phyloP scores from a whole-genome alignment of 805 yeast species.

The Sugiyamaella mastotermitis region DNA sequence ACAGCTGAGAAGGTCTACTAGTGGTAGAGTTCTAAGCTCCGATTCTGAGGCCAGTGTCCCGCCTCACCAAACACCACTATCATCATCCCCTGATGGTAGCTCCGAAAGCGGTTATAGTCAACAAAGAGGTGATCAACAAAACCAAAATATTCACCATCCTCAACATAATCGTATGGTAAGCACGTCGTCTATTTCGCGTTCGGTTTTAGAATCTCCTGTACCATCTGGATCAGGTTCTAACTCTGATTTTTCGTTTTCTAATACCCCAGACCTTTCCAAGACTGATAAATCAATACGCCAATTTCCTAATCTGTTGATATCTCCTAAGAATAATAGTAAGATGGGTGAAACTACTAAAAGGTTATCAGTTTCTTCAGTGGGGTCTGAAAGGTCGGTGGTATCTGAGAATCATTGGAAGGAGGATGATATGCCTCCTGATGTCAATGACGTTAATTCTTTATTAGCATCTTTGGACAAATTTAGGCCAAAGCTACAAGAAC shows the following conservation, averaged over 20 bases:
- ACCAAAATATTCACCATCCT: too few species aligned
- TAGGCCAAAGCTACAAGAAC: slow-evolving; percentile 7
- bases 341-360: not conserved
- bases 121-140: not conserved
- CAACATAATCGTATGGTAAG: too few species aligned
- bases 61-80: not conserved
- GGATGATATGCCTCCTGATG: not conserved
- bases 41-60: not conserved
- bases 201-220: not conserved
- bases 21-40: not conserved
- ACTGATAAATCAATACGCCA: too few species aligned
- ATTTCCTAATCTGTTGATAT: not conserved
- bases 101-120: too few species aligned
- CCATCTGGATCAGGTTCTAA: not conserved
- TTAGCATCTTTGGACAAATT: slow-evolving; percentile 11
- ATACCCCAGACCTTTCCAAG: too few species aligned
- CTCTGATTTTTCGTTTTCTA: not conserved
- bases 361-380: not conserved
- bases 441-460: slow-evolving; percentile 11
- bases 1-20: slow-evolving; percentile 15
- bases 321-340: not conserved
- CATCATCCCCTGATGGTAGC: too few species aligned
- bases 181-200: not conserved
- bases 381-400: not conserved
- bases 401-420: not conserved